A percentile compares a stretch with the other conserved stretches of the same genome.
Conservation (phyloP, 2,329 filamentous ascomycete genomes). For the Cordyceps pruinosa region DNA sequence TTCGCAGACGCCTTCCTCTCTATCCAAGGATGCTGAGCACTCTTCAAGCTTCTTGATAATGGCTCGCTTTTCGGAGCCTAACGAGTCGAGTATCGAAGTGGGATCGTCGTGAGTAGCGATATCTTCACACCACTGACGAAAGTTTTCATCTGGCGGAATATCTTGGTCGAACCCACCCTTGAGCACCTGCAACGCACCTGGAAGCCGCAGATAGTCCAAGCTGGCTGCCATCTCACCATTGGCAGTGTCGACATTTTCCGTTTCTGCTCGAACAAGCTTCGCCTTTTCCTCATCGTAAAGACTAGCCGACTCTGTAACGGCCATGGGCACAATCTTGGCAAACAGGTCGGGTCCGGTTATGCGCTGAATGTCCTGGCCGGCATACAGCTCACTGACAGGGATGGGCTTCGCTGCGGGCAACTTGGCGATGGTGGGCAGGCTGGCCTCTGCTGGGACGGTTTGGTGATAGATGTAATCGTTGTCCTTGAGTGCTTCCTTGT, state of each 20-base stretch:
- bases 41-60: constrained; percentile 68
- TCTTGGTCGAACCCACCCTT: constrained; percentile 92
- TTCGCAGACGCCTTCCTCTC: constrained; percentile 96
- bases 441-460: constrained; percentile 77
- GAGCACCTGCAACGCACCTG: constrained; percentile 79
- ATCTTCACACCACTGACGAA: constrained; percentile 88
- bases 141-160: constrained; percentile 81
- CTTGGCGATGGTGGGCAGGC: constrained; percentile 75
- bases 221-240: constrained; percentile 95
- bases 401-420: constrained; percentile 94
- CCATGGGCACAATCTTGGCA: constrained; percentile 90
- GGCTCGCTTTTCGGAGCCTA: constrained; percentile 70
- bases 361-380: constrained; percentile 91
- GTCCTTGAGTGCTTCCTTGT: constrained; percentile 73
- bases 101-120: constrained; percentile 81
- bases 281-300: constrained; percentile 98
- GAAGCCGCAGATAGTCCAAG: constrained; percentile 85
- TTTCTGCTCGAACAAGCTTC: constrained; percentile 87
- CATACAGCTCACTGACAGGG: constrained; percentile 91
- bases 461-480: constrained; percentile 99
- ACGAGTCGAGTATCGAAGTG: constrained; percentile 65
- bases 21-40: constrained; percentile 82
- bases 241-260: constrained; percentile 84
- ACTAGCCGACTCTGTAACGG: constrained; percentile 93
- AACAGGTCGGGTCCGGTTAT: constrained; percentile 98